Evolutionary conservation across 306 rosid species (phyloP).

Genomic region (Cicer pinnatifidum): DNA sequence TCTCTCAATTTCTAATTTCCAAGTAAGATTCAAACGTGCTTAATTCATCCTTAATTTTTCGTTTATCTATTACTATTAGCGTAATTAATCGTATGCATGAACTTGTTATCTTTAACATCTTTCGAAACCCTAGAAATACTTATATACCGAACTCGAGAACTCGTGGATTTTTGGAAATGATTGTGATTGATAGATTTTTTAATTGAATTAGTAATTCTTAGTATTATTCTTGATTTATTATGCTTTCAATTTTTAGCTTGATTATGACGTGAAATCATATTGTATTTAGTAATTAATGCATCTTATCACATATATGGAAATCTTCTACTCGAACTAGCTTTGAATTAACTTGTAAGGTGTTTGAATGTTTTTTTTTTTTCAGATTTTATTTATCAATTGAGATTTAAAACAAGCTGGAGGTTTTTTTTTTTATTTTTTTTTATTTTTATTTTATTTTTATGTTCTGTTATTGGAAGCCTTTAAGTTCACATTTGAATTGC

Average conservation of each 20-base stretch:
- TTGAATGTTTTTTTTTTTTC: conserved; percentile 5
- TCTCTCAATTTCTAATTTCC: conserved; percentile 11
- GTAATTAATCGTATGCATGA: neutral
- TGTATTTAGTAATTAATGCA: conserved; percentile 15
- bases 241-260: conserved; percentile 2
- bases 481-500: conserved; percentile 29
- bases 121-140: conserved; percentile 47
- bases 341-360: conserved; percentile 20
- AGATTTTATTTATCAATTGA: neutral
- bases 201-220: neutral
- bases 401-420: neutral
- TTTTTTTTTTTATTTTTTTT: neutral
- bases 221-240: conserved; percentile 28
- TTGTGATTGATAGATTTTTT: neutral
- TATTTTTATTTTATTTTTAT: neutral
- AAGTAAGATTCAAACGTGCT: conserved; percentile 40
- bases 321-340: neutral
- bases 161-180: conserved; percentile 17
- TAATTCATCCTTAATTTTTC: neutral
- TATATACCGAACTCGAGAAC: neutral
- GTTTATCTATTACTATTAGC: neutral
- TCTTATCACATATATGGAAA: conserved; percentile 1
- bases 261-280: neutral
- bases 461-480: neutral
- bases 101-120: neutral